Evolutionary conservation across 768 basidiomycete genomes (phyloP).

Genomic region (Cyclocybe cylindracea): DNA sequence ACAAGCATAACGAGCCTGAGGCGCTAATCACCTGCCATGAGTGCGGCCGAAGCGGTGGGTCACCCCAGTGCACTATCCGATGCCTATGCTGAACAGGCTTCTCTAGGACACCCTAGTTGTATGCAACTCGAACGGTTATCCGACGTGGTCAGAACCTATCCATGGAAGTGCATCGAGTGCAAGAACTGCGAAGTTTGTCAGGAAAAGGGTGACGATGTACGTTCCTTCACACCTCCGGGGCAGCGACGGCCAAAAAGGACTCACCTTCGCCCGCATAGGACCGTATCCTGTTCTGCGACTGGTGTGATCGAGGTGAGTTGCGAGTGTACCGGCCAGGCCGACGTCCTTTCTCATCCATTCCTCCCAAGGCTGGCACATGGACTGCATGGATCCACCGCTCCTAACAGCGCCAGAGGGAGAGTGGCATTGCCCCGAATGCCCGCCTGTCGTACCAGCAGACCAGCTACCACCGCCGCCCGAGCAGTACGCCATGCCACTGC

Average conservation of each 20-base stretch:
- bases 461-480: too few relatives aligned
- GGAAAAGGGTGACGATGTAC: constrained; percentile 86
- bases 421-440: constrained; percentile 77
- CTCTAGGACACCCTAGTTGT: constrained; percentile 83
- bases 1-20: constrained; percentile 61
- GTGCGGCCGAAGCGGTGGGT: constrained; percentile 80
- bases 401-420: constrained; percentile 69
- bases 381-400: constrained; percentile 76
- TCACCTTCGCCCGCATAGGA: constrained; percentile 43
- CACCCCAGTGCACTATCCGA: constrained; percentile 7
- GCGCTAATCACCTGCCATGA: constrained; percentile 75
- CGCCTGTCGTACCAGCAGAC: constrained; percentile 28
- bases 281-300: constrained; percentile 88
- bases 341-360: constrained; percentile 4
- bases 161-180: constrained; percentile 90
- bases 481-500: too few relatives aligned
- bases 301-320: constrained; percentile 79
- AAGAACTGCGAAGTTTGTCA: constrained; percentile 89
- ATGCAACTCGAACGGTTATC: constrained; percentile 62
- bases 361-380: constrained; percentile 76
- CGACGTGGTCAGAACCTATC: constrained; percentile 66
- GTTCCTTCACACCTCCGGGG: constrained; percentile 28
- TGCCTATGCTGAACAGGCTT: constrained; percentile 9
- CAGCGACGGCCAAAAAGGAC: constrained; percentile 10
- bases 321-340: neutral